These are phyloP conservation scores for Trypanosomatidae sp. DNA, from an alignment of 208 protist genomes.

Conservation along the genomic window DNA sequence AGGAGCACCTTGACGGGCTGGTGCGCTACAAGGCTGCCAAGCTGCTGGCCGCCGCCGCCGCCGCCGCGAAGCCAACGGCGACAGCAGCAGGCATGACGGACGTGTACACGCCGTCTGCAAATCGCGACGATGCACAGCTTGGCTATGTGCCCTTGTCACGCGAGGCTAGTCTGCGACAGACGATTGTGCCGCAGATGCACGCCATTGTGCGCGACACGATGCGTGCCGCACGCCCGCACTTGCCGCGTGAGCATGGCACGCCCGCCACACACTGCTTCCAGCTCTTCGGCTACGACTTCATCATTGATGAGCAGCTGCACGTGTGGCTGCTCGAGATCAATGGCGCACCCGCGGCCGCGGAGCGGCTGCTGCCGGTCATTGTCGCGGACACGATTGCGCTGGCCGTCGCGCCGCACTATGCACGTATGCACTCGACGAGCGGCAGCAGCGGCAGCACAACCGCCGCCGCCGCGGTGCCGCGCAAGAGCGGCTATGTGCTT, in stretches of 20 bases:
- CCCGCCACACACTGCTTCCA: conserved; percentile 47
- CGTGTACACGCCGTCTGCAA: conserved; percentile 3
- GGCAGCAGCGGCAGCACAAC: no score
- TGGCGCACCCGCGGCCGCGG: conserved; percentile 70
- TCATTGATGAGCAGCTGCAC: conserved; percentile 54
- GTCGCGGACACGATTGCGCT: conserved; percentile 68
- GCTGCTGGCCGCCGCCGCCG: conserved; percentile 6
- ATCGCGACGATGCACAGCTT: no score
- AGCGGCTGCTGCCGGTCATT: conserved; percentile 32
- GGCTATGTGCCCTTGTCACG: no score
- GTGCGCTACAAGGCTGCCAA: conserved; percentile 50
- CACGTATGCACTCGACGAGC: conserved; percentile 10
- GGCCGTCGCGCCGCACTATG: conserved; percentile 39
- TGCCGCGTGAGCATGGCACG: conserved; percentile 18
- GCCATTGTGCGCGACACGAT: conserved; percentile 53
- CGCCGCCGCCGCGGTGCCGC: no score
- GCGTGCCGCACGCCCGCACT: conserved; percentile 17
- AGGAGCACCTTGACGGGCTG: conserved; percentile 61
- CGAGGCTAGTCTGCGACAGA: no score
- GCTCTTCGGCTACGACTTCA: conserved; percentile 84
- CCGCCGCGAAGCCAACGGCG: conserved; percentile 6
- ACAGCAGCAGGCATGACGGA: conserved; percentile 7
- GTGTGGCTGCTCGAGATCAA: conserved; percentile 86
- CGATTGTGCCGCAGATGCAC: conserved; percentile 62
- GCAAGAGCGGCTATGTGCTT: no score